These are phyloP conservation scores for Phaeolepiota aurea DNA, from an alignment of 768 basidiomycete species.

Conservation along the genomic window DNA sequence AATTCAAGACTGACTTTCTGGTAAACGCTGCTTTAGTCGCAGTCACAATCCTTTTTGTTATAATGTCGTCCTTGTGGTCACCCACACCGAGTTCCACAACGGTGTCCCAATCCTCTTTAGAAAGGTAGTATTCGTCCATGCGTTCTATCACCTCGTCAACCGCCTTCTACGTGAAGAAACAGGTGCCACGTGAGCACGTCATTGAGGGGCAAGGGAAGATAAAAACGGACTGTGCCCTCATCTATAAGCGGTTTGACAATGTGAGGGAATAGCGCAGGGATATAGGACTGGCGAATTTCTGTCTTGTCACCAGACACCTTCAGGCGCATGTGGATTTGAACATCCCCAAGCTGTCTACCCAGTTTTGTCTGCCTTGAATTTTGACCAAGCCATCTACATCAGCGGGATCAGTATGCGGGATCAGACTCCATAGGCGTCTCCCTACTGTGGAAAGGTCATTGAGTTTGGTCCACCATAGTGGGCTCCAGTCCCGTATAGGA, in stretches of 20 bases:
- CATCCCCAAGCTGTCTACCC: slow-evolving; percentile 70
- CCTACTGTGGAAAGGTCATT: slow-evolving; percentile 81
- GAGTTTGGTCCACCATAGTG: slow-evolving; percentile 60
- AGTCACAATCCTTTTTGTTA: slow-evolving; percentile 78
- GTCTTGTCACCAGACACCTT: slow-evolving; percentile 84
- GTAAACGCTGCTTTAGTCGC: slow-evolving; percentile 84
- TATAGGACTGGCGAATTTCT: slow-evolving; percentile 87
- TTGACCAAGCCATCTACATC: slow-evolving; percentile 86
- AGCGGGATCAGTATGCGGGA: neutral
- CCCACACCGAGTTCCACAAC: slow-evolving; percentile 90
- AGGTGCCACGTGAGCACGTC: slow-evolving; percentile 4
- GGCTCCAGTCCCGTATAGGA: slow-evolving; percentile 64
- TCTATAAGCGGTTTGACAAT: slow-evolving; percentile 75
- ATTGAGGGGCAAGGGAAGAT: neutral
- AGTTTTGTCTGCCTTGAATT: slow-evolving; percentile 92
- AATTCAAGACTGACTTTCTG: slow-evolving; percentile 47
- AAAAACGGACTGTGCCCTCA: slow-evolving; percentile 56
- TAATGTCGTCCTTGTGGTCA: slow-evolving; percentile 59
- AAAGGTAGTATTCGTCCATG: slow-evolving; percentile 94
- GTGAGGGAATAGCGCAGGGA: slow-evolving; percentile 80
- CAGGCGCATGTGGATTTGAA: slow-evolving; percentile 93
- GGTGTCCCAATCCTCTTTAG: slow-evolving; percentile 95
- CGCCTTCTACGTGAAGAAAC: too few relatives aligned
- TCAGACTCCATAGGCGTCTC: slow-evolving; percentile 1
- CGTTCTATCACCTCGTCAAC: slow-evolving; percentile 74